Base-by-base conservation (phyloP, 2,329 filamentous ascomycete genomes). In the Aspergillus novoparasiticus region DNA sequence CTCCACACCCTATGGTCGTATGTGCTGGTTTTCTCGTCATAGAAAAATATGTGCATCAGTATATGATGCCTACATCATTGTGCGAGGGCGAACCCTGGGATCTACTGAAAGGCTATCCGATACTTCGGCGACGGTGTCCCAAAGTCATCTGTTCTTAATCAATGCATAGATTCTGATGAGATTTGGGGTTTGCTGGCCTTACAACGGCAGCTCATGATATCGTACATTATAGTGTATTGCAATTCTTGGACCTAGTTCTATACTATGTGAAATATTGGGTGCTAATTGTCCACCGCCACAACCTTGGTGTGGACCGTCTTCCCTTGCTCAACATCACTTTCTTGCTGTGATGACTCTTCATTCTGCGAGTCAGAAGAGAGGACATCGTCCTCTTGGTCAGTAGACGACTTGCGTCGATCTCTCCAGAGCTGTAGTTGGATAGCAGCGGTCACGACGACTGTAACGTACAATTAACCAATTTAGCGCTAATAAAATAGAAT, bases 171-270 rank as follows among this genome's bases (percentile, higher is more conserved):
- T 28, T 28, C 26, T 28, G 26, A 8, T 28, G 6, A 28, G 26
- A 28, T 5, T 28, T 1, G 26, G 26, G 4, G 5, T 28, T 28
- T 28, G 26, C 19, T n/a, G 1, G 39, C 39, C 2, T 9, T 4
- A n/a, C 5, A 16, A n/a, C 9, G 1, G 39, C 6, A 1, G 39
- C 12, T 3, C 3, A 41, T 19, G 19, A n/a, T 19, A 41, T 4
- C 2, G 2, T 41, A 6, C 6, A 3, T n/a, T 8, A n/a, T 9
- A n/a, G 4, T n/a, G 2, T 9, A n/a, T 0, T n/a, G 16, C 8
- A 4, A 4, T 41, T 2, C 2, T 19, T 9, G 19, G 6, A 19
- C 3, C 6, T n/a, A 41, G 19, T 41, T 19, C 0, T n/a, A 19
- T 41, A 41, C 6, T 0, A n/a, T n/a, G n/a, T 4, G 0, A 6